Percentiles rank a stretch among this genome's conserved stretches.
Evolutionary conservation across 305 asterid species (phyloP).

Genomic region (Rubia balearica): DNA sequence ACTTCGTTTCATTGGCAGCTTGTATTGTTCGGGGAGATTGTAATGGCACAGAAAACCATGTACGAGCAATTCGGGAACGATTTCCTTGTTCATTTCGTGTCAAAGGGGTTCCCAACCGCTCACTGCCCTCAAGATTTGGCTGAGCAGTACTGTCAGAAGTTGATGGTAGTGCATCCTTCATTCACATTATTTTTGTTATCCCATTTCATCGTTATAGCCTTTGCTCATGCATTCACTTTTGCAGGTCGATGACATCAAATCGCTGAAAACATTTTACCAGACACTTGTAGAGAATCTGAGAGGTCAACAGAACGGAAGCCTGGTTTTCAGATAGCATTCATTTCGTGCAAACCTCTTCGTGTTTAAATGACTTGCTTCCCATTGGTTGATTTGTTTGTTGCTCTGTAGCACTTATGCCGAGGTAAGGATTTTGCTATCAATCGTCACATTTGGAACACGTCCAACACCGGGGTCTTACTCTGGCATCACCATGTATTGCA

Average conservation of each 20-base stretch:
- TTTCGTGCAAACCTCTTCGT: constrained; percentile 9
- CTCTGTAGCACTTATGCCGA: constrained; percentile 20
- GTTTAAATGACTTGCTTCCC: constrained; percentile 21
- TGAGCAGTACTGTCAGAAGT: constrained; percentile 68
- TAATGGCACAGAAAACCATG: constrained; percentile 86
- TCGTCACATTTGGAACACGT: constrained; percentile 5
- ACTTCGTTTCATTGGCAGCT: constrained; percentile 36
- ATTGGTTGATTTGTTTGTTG: constrained; percentile 26
- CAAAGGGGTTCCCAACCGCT: constrained; percentile 53
- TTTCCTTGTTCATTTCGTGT: constrained; percentile 60
- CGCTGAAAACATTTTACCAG: constrained; percentile 72
- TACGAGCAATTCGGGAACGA: constrained; percentile 80
- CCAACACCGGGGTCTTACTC: background rate
- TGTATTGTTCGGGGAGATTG: constrained; percentile 70
- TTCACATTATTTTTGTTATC: background rate
- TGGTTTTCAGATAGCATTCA: constrained; percentile 64
- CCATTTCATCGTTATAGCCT: background rate
- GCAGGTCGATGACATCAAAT: constrained; percentile 70
- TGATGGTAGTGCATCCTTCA: constrained; percentile 51
- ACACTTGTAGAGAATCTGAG: constrained; percentile 73
- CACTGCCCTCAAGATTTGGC: constrained; percentile 86
- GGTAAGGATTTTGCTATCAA: constrained; percentile 26
- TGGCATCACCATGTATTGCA: constrained; percentile 26
- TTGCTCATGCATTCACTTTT: constrained; percentile 18
- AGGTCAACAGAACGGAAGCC: constrained; percentile 76